These are phyloP conservation scores for Rhodomyrtus psidioides DNA, from an alignment of 441 rosid species.

Conservation along the genomic window DNA sequence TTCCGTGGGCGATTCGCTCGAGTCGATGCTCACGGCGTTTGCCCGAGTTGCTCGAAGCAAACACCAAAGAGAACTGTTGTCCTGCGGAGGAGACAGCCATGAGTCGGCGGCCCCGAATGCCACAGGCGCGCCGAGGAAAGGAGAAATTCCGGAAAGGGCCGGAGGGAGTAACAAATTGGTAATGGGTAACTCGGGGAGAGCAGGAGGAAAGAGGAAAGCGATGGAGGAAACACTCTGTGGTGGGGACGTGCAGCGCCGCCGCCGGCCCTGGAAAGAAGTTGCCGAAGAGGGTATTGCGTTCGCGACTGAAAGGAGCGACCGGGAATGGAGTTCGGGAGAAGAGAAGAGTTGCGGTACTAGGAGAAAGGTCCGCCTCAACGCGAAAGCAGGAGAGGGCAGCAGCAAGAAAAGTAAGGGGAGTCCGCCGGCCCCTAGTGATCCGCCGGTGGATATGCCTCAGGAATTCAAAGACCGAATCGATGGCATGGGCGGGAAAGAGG, in stretches of 20 bases:
- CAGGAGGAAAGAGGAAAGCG: background rate
- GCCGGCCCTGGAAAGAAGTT: background rate
- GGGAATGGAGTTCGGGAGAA: background rate
- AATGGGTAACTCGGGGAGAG: background rate
- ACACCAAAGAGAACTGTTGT: background rate
- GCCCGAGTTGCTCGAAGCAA: background rate
- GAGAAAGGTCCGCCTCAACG: background rate
- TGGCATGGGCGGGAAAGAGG: background rate
- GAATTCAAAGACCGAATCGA: background rate
- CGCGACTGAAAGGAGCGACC: accelerated
- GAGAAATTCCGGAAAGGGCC: background rate
- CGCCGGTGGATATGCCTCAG: background rate
- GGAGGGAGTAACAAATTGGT: background rate
- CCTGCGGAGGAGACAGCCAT: background rate
- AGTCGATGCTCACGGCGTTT: background rate
- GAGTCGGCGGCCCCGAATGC: background rate
- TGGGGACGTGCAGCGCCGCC: background rate
- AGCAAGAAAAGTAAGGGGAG: background rate
- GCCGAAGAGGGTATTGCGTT: background rate
- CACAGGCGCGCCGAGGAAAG: background rate
- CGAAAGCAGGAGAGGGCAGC: background rate
- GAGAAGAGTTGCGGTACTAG: background rate
- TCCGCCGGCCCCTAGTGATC: background rate
- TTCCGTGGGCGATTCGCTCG: background rate
- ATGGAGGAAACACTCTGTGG: background rate